phyloP scores from a whole-genome alignment of 192 early-diverging fungal species.

The Haplosporangium gracile region DNA sequence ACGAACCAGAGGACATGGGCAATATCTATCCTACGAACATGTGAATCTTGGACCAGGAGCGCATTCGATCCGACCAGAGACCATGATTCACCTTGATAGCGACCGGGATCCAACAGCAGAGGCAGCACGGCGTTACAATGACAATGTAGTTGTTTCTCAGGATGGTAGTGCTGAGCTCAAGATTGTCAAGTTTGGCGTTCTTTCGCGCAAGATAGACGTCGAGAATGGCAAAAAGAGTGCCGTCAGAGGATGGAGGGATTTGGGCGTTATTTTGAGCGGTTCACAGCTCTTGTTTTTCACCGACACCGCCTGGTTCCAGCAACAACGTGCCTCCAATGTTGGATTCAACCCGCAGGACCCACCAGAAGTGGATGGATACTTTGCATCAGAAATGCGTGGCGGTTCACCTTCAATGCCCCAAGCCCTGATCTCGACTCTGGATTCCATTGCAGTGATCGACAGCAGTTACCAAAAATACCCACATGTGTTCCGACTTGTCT shows the following conservation, averaged over 20 bases:
- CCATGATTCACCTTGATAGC: neutral
- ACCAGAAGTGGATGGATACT: constrained; percentile 36
- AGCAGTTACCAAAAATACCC: constrained; percentile 80
- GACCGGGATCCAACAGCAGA: neutral
- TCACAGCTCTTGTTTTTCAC: constrained; percentile 83
- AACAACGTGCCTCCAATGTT: constrained; percentile 34
- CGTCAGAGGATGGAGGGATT: constrained; percentile 79
- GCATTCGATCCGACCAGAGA: constrained; percentile 18
- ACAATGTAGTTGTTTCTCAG: constrained; percentile 9
- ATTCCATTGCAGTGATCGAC: constrained; percentile 79
- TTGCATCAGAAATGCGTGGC: constrained; percentile 14
- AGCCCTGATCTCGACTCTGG: constrained; percentile 68
- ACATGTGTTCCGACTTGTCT: constrained; percentile 82
- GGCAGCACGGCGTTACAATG: neutral
- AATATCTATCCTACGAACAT: neutral
- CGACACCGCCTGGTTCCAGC: constrained; percentile 65
- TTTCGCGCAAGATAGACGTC: constrained; percentile 81
- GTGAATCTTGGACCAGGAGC: neutral
- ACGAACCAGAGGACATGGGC: constrained; percentile 18
- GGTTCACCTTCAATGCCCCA: constrained; percentile 50
- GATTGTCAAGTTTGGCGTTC: constrained; percentile 76
- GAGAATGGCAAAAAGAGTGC: constrained; percentile 72
- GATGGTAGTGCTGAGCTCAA: constrained; percentile 51
- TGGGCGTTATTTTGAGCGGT: constrained; percentile 83
- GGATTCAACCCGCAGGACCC: constrained; percentile 41